Base-by-base conservation (phyloP, 2,329 filamentous ascomycete genomes). In the Pseudopyrenochaeta lycopersici region DNA sequence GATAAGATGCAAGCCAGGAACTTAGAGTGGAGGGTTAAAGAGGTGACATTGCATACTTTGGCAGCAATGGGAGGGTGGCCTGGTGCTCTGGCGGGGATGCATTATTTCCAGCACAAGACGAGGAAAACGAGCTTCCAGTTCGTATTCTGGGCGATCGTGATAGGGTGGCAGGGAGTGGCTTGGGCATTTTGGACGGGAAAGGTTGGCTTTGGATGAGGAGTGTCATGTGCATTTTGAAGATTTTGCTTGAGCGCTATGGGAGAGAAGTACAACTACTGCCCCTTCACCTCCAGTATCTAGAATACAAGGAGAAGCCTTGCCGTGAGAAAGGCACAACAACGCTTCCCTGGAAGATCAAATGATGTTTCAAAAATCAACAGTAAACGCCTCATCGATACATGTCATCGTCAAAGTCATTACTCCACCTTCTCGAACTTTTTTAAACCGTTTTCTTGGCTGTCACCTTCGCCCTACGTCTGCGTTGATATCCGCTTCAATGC, bases 71-170 rank as follows among this genome's bases (percentile, higher is more conserved):
- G 73, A 31, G 73, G 73, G 1, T 75, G 72, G 72, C 72, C 72
- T 1, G 72, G 72, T 0, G 73, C 71, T 2, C 35, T 74, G 32
- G 49, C 56, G 6, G 72, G 68, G 2, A 70, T 71, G 66, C 70
- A 74, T 54, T 74, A 63, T 46, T 75, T 76, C 44, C 70, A 74
- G 50, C 72, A 76, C 29, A 76, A 76, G 60, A 76, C 70, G 23
- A 56, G 58, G 42, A 76, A 75, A 57, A 54, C 38, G 10, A 44
- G 48, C 0, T 75, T 73, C 38, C 64, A 70, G 44, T 33, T 67
- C 6, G 46, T 58, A 11, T 75, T 74, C 45, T 75, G 73, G 73
- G 47, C 49, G 2, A 72, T 72, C 20, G 62, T 74, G 5, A 2
- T 66, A 14, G 60, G 49, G 0, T 74, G 71, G 70, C 67, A 75